A percentile compares a stretch with the other conserved stretches of the same genome.
phyloP scores from a whole-genome alignment of 2,329 filamentous ascomycete genomes.

The Aspergillus glaucus region DNA sequence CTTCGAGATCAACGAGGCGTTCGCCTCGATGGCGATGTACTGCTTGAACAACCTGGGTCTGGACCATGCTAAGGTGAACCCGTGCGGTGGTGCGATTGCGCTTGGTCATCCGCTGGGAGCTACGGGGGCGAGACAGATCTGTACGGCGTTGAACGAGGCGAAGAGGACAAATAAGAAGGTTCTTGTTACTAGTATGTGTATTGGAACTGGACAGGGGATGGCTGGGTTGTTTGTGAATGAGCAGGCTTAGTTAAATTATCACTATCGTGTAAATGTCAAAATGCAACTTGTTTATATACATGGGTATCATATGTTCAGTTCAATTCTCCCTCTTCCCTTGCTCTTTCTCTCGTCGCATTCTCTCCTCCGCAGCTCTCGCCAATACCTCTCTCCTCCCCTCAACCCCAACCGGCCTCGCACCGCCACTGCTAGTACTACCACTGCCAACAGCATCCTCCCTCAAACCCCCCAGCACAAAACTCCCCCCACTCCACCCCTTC shows the following conservation, averaged over 20 bases:
- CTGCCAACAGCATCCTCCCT: constrained; percentile 38
- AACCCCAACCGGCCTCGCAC: constrained; percentile 25
- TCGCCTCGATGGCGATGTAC: constrained; percentile 96
- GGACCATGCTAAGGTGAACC: constrained; percentile 73
- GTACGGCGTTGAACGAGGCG: constrained; percentile 81
- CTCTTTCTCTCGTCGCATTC: constrained; percentile 48
- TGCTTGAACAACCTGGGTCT: constrained; percentile 64
- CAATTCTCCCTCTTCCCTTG: constrained; percentile 21
- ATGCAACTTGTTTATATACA: too few species aligned
- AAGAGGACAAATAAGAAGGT: constrained; percentile 83
- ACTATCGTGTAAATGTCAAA: too few species aligned
- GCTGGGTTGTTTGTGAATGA: constrained; percentile 61
- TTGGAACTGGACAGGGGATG: constrained; percentile 63
- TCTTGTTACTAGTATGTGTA: constrained; percentile 85
- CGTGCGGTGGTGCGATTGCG: constrained; percentile 87
- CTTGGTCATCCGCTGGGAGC: constrained; percentile 86
- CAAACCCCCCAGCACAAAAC: constrained; percentile 63
- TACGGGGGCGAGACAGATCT: constrained; percentile 82
- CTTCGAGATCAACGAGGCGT: constrained; percentile 94
- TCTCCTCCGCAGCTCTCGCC: constrained; percentile 66
- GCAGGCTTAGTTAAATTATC: constrained; percentile 35
- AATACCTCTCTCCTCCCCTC: constrained; percentile 67
- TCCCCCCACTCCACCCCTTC: constrained; percentile 71
- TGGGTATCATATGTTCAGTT: too few species aligned
- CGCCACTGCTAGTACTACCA: constrained; percentile 18